Evolutionary conservation across 345 rosid species (phyloP), one percentile per base, ranked within the genome.

Genomic region (Boechera divaricarpa): DNA sequence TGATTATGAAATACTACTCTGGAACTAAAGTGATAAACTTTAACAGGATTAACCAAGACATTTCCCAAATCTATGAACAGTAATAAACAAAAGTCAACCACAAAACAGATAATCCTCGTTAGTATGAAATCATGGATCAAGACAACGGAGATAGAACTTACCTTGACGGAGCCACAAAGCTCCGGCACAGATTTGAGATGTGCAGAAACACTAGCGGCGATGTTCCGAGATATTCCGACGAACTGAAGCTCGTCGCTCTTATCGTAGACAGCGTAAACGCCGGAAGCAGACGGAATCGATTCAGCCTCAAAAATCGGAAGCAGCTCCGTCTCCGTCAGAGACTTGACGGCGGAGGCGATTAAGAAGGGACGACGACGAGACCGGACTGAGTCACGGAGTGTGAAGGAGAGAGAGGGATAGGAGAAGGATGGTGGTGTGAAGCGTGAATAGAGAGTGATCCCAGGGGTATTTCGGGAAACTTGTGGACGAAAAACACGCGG

Each of bases 181-280:
- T 89, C 90, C 67, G 97, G 92, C 3, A 88, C 86, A 6, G 95
- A 85, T 70, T 86, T 89, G 47, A 86, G 60, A 72, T 92, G 97
- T 42, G 84, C 33, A 48, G 85, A 65, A 57, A 94, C 78, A 83
- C 92, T 92, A 24, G 94, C 92, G 3, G 84, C 91, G 49, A 94
- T 79, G 79, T 92, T 90, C 70, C 95, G 77, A 16, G 97, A 87
- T 55, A 94, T 88, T 39, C 97, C 98, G 38, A 92, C 79, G 85
- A 92, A 94, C 63, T 94, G 97, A 76, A 94, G 88, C 63, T 80
- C 90, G 11, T 82, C 82, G 57, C 67, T 82, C 47, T 79, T 72
- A 74, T 94, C 97, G 68, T 80, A 89, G 4, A 94, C 85, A 75
- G 97, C 97, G 79, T 92, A 94, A 0, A 94, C 92, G 4, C 97